phyloP scores from a whole-genome alignment of 768 basidiomycete genomes.

The Trametes coccinea region DNA sequence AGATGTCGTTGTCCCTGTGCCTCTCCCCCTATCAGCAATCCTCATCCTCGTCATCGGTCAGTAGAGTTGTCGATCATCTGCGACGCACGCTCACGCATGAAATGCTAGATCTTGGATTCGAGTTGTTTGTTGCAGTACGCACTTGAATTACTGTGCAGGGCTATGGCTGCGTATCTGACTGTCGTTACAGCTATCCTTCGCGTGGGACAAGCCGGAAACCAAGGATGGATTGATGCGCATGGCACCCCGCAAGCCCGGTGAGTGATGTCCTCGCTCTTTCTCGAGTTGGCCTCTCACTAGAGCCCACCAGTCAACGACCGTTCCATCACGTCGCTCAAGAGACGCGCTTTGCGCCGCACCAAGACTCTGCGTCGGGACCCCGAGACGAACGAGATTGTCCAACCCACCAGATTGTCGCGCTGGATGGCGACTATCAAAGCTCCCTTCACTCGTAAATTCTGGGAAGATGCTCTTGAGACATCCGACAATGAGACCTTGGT shows the following conservation, averaged over 20 bases:
- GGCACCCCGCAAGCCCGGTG: conserved; percentile 65
- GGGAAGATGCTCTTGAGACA: conserved; percentile 56
- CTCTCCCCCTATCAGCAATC: conserved; percentile 65
- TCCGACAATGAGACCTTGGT: conserved; percentile 62
- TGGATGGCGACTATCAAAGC: conserved; percentile 42
- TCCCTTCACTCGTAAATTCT: conserved; percentile 59
- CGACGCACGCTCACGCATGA: too few relatives aligned
- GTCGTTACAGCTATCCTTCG: conserved; percentile 55
- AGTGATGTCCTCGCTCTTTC: not conserved
- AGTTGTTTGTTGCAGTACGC: conserved; percentile 63
- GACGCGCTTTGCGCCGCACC: conserved; percentile 56
- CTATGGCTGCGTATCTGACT: not conserved
- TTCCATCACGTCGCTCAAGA: conserved; percentile 55
- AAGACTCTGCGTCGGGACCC: conserved; percentile 54
- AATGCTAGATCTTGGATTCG: conserved; percentile 64
- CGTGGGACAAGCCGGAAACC: conserved; percentile 72
- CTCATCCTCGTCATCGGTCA: conserved; percentile 69
- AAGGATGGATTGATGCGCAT: conserved; percentile 66
- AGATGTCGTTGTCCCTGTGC: conserved; percentile 71
- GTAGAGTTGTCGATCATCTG: conserved; percentile 8
- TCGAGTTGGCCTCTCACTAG: not conserved
- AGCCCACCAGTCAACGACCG: conserved; percentile 49
- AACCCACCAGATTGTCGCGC: conserved; percentile 42
- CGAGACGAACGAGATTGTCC: conserved; percentile 49
- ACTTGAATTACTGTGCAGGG: too few relatives aligned